phyloP scores from a whole-genome alignment of 371 early-diverging fungal genomes.

The Saksenaea oblongispora region DNA sequence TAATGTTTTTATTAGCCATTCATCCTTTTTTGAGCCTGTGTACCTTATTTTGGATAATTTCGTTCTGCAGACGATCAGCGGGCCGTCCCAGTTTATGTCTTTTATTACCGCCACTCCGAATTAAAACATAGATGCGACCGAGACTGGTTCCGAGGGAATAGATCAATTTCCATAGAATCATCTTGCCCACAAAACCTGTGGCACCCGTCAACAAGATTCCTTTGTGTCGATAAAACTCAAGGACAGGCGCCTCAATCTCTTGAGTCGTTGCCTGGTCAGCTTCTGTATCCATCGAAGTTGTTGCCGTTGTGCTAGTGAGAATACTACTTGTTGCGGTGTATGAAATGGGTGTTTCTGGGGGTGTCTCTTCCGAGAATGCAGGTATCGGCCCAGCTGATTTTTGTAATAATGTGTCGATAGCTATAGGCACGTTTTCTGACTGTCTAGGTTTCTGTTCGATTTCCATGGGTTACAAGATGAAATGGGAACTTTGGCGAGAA shows the following conservation, averaged over 20 bases:
- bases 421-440: neutral
- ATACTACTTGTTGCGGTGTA: neutral
- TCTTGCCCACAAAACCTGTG: slow-evolving; percentile 67
- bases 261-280: too few relatives aligned
- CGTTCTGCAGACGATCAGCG: slow-evolving; percentile 42
- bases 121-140: slow-evolving; percentile 40
- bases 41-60: slow-evolving; percentile 48
- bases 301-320: neutral
- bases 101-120: slow-evolving; percentile 50
- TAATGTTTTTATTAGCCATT: neutral
- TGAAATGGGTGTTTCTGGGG: neutral
- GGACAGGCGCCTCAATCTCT: slow-evolving; percentile 21
- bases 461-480: neutral
- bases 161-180: slow-evolving; percentile 58
- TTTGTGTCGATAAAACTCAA: slow-evolving; percentile 35
- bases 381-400: neutral
- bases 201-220: slow-evolving; percentile 61
- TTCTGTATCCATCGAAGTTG: neutral
- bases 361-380: neutral
- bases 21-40: neutral
- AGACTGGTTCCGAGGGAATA: slow-evolving; percentile 34
- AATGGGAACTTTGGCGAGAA: neutral
- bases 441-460: neutral
- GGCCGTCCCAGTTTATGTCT: slow-evolving; percentile 50
- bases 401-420: neutral